Evolutionary conservation across 768 basidiomycete genomes (phyloP).

Genomic region (Cubamyces lactineus): DNA sequence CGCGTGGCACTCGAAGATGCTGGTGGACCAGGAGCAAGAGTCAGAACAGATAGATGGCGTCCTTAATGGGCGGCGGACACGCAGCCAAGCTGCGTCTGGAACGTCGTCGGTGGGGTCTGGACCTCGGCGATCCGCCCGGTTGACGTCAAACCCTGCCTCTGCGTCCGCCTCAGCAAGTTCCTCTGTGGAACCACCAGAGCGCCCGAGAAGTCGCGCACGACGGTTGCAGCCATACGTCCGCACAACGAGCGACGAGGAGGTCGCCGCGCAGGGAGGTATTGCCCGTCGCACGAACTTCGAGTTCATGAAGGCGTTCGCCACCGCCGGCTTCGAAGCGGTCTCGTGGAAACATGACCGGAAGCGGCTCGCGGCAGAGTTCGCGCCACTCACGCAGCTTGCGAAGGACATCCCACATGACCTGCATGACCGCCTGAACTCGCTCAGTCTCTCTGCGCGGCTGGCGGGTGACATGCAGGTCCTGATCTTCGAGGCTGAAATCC

Average conservation of each 20-base stretch:
- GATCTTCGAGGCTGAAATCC: slow-evolving; percentile 68
- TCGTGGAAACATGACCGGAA: slow-evolving; percentile 28
- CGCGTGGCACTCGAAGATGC: neutral
- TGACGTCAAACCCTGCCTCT: slow-evolving; percentile 12
- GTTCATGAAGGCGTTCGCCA: slow-evolving; percentile 7
- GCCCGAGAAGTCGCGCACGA: slow-evolving; percentile 1
- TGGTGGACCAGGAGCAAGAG: neutral
- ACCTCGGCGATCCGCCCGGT: slow-evolving; percentile 22
- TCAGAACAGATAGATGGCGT: neutral
- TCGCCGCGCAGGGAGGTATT: slow-evolving; percentile 2
- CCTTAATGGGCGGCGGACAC: slow-evolving; percentile 1
- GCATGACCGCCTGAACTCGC: slow-evolving; percentile 67
- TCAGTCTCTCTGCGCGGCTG: slow-evolving; percentile 43
- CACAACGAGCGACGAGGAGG: slow-evolving; percentile 11
- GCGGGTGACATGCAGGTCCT: slow-evolving; percentile 47
- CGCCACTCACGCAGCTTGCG: slow-evolving; percentile 29
- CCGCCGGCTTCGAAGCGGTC: slow-evolving; percentile 25
- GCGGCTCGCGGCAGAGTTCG: slow-evolving; percentile 26
- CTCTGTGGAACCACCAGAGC: slow-evolving; percentile 20
- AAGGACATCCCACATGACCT: slow-evolving; percentile 62
- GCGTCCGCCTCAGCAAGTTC: slow-evolving; percentile 8
- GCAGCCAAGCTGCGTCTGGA: slow-evolving; percentile 6
- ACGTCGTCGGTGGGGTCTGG: slow-evolving; percentile 8
- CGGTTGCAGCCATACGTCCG: slow-evolving; percentile 8
- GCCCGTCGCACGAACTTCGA: neutral